Percentiles rank a stretch among this genome's conserved stretches.
These are phyloP conservation scores for Fraxinus floribunda DNA, from an alignment of 305 asterid species.

Conservation along the genomic window DNA sequence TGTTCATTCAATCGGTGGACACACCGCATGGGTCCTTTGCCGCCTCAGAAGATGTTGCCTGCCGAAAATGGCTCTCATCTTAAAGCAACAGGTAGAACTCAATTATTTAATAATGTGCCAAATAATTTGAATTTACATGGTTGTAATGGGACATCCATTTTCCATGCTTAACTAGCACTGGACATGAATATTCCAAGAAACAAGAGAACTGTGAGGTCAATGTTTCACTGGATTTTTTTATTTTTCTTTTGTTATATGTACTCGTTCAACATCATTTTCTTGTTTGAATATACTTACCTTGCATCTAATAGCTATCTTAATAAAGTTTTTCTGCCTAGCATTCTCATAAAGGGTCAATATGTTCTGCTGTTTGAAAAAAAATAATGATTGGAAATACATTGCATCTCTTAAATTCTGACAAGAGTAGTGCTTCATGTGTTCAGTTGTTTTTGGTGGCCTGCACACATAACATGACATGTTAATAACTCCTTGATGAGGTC, in stretches of 20 bases:
- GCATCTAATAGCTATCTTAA: background rate
- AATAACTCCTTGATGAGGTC: slow-evolving; percentile 16
- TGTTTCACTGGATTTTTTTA: background rate
- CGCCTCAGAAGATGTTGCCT: slow-evolving; percentile 84
- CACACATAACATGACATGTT: slow-evolving; percentile 11
- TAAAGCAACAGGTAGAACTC: slow-evolving; percentile 66
- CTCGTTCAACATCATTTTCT: background rate
- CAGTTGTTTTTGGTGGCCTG: slow-evolving; percentile 13
- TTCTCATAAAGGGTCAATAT: background rate
- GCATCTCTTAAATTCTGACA: slow-evolving; percentile 1
- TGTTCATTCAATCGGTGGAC: slow-evolving; percentile 98
- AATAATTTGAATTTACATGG: background rate
- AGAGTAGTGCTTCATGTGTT: background rate
- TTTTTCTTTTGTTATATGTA: background rate
- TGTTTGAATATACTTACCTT: background rate
- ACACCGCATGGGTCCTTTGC: slow-evolving; percentile 75
- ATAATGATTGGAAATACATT: slow-evolving; percentile 7
- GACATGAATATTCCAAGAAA: background rate
- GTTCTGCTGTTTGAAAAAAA: background rate
- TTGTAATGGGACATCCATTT: background rate
- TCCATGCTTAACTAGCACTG: background rate
- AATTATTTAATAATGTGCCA: background rate
- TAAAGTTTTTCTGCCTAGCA: background rate
- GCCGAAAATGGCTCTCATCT: slow-evolving; percentile 67
- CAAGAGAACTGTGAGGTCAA: background rate